Base-by-base conservation (phyloP, 2,329 filamentous ascomycete species). In the Penicillium sp. region DNA sequence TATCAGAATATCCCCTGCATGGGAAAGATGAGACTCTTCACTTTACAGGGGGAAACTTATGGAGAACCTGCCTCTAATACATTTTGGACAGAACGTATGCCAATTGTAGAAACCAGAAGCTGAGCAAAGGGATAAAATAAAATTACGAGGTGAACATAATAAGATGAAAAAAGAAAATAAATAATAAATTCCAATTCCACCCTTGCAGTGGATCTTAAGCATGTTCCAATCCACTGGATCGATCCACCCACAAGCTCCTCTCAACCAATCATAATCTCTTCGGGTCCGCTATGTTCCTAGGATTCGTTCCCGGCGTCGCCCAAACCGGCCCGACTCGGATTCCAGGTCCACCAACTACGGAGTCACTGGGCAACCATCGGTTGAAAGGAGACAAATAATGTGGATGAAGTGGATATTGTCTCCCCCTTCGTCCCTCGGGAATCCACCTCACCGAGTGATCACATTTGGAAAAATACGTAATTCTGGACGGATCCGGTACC, bases 261-360 rank as follows among this genome's bases (percentile, higher is more conserved):
- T 2, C 0, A 35, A 20, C 64, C 62, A 64, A 64, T 66, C 34
- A 65, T 55, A 56, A 55, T 32, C 11, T 5, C 4, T 14, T 56
- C 48, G 50, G 61, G n/a, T 18, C 47, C 26, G 34, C 43, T 48
- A 45, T 24, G 34, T 55, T 56, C 60, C 61, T 61, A 61, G 60
- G 58, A 61, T 57, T 55, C 9, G 43, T 57, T 66, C 63, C 60
- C 64, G 64, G 63, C 53, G 55, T 58, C 49, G 43, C 54, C 63
- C 55, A 65, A 64, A 64, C 59, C 64, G 64, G 64, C 63, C 64
- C 64, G 64, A 66, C 50, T 66, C 64, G 64, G 64, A 66, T 65
- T 65, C 57, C 57, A 63, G 57, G 46, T 57, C 63, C 63, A 65
- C 64, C 58, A 65, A 48, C 53, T 48, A 57, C 50, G 44, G 55